phyloP scores from a whole-genome alignment of 352 stramenopile species.

The Phytophthora tubulina region DNA sequence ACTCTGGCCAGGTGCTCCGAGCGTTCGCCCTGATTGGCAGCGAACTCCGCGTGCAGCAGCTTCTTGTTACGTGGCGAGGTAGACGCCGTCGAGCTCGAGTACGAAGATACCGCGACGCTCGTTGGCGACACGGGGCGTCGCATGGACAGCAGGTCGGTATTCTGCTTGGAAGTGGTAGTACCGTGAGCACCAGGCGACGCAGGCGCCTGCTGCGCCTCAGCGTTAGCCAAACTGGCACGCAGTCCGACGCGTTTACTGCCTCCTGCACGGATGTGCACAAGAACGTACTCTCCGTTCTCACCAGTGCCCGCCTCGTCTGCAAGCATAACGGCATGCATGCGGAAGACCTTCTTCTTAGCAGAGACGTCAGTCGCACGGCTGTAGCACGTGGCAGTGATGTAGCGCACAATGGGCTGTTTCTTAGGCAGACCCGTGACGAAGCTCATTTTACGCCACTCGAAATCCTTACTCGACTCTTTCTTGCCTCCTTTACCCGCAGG shows the following conservation, averaged over 20 bases:
- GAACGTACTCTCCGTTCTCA: conserved; percentile 66
- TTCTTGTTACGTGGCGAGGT: conserved; percentile 62
- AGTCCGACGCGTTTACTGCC: conserved; percentile 77
- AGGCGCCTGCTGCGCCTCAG: conserved; percentile 31
- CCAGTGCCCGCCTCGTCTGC: conserved; percentile 53
- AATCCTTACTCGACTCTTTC: conserved; percentile 74
- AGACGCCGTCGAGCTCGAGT: conserved; percentile 53
- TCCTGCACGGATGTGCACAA: conserved; percentile 80
- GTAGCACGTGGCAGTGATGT: conserved; percentile 85
- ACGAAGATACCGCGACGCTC: conserved; percentile 46
- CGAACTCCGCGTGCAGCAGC: conserved; percentile 47
- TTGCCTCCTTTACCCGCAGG: conserved; percentile 32
- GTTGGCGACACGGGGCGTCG: conserved; percentile 52
- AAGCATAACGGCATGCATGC: conserved; percentile 86
- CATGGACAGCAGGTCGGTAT: conserved; percentile 32
- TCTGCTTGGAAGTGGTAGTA: conserved; percentile 12
- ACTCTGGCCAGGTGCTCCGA: conserved; percentile 27
- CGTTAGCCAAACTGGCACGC: conserved; percentile 43
- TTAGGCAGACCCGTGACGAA: conserved; percentile 83
- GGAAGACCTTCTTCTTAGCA: conserved; percentile 81
- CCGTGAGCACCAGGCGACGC: conserved; percentile 28
- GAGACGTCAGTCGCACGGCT: conserved; percentile 62
- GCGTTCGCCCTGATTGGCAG: conserved; percentile 12
- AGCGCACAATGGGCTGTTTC: conserved; percentile 76
- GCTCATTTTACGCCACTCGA: conserved; percentile 87